Percentiles rank a stretch among this genome's conserved stretches.
Conservation (phyloP, 257 asterid genomes). For the Przewalskia tangutica region DNA sequence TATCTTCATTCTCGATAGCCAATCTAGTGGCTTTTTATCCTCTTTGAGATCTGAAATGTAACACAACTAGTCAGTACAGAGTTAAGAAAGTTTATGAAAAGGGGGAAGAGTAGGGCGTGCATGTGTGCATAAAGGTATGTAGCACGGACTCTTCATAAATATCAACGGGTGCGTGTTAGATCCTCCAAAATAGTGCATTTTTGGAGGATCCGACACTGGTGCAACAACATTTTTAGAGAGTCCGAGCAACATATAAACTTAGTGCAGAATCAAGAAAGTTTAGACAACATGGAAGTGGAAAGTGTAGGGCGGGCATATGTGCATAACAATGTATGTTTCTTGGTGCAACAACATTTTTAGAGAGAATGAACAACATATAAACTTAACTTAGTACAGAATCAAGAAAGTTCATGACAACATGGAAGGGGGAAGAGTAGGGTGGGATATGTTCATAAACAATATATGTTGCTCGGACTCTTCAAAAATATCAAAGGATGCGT, state of each 20-base stretch:
- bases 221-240: no score
- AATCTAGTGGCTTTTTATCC: constrained; percentile 33
- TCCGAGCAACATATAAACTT: neutral
- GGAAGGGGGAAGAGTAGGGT: neutral
- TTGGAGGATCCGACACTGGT: no score
- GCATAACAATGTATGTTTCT: no score
- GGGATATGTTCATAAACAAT: neutral
- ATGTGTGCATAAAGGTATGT: neutral
- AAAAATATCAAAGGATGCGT: neutral
- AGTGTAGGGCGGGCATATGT: no score
- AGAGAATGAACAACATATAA: no score
- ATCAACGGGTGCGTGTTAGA: neutral
- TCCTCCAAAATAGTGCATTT: neutral
- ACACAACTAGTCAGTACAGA: neutral
- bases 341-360: no score
- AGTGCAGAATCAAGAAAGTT: neutral
- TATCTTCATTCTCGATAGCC: constrained; percentile 59
- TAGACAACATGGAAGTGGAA: neutral
- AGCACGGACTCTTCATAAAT: neutral
- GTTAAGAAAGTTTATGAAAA: neutral
- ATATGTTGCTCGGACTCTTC: neutral
- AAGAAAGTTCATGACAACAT: neutral
- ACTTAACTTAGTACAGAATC: neutral
- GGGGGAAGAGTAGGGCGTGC: neutral
- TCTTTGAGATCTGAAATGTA: constrained; percentile 28